These are phyloP conservation scores for Medicago lupulina DNA, from an alignment of 306 rosid genomes.

Conservation along the genomic window DNA sequence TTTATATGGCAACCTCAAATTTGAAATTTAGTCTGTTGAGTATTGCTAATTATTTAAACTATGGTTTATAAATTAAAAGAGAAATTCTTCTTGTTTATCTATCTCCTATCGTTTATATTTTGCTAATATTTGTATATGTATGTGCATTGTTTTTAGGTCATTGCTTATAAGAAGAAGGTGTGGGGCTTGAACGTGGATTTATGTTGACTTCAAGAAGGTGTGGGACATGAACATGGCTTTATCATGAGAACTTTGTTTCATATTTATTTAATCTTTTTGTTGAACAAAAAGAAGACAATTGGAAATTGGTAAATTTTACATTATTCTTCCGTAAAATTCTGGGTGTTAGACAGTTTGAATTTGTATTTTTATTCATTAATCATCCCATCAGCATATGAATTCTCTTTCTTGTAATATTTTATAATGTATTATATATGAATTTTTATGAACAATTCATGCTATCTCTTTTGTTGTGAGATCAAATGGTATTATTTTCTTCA, in stretches of 20 bases:
- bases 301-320: not conserved
- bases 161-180: constrained; percentile 67
- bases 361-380: too few relatives aligned
- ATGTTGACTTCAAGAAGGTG: constrained; percentile 46
- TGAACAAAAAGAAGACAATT: too few relatives aligned
- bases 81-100: not conserved
- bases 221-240: constrained; percentile 31
- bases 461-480: too few relatives aligned
- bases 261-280: too few relatives aligned
- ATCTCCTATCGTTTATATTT: not conserved
- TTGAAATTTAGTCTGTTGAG: not conserved
- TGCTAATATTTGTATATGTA: not conserved
- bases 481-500: too few relatives aligned
- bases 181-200: constrained; percentile 32
- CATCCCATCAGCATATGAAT: too few relatives aligned
- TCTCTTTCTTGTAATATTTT: too few relatives aligned
- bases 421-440: too few relatives aligned
- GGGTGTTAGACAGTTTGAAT: too few relatives aligned
- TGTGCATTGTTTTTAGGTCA: constrained; percentile 49
- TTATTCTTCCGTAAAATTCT: not conserved
- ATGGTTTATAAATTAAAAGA: not conserved
- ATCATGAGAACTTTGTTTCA: not conserved
- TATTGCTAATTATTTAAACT: not conserved
- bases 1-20: too few relatives aligned
- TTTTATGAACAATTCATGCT: too few relatives aligned